Evolutionary conservation across 768 basidiomycete genomes (phyloP).

Genomic region (Sutorius australiensis): DNA sequence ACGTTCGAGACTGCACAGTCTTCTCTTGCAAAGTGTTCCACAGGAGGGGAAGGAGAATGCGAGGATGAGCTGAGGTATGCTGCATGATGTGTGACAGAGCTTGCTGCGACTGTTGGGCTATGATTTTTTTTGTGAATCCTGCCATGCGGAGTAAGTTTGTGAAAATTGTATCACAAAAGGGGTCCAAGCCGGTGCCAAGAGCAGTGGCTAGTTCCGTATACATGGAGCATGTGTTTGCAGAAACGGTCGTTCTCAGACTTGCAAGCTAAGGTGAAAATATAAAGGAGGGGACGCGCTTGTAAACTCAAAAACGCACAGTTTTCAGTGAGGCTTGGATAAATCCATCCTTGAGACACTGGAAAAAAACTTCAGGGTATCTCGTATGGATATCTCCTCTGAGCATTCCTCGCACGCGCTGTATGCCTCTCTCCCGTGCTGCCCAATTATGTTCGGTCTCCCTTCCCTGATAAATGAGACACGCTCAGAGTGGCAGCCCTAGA

Average conservation of each 20-base stretch:
- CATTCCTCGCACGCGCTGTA: constrained; percentile 83
- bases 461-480: constrained; percentile 49
- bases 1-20: constrained; percentile 68
- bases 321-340: constrained; percentile 83
- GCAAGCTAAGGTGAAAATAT: constrained; percentile 50
- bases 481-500: neutral
- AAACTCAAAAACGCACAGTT: constrained; percentile 52
- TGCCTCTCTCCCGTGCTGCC: constrained; percentile 72
- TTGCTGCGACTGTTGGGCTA: constrained; percentile 80
- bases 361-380: constrained; percentile 71
- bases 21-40: constrained; percentile 75
- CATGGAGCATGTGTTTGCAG: constrained; percentile 71
- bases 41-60: constrained; percentile 63
- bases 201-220: constrained; percentile 69
- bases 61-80: constrained; percentile 67
- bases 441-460: constrained; percentile 98
- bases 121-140: constrained; percentile 88
- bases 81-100: constrained; percentile 64
- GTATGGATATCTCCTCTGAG: constrained; percentile 78
- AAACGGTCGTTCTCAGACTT: constrained; percentile 89
- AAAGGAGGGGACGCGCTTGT: neutral
- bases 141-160: constrained; percentile 82
- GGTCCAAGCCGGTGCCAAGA: constrained; percentile 70
- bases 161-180: constrained; percentile 72
- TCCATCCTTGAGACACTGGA: constrained; percentile 67